These are phyloP conservation scores for Leucosporidium creatinivorum DNA, from an alignment of 768 basidiomycete genomes.

Conservation along the genomic window DNA sequence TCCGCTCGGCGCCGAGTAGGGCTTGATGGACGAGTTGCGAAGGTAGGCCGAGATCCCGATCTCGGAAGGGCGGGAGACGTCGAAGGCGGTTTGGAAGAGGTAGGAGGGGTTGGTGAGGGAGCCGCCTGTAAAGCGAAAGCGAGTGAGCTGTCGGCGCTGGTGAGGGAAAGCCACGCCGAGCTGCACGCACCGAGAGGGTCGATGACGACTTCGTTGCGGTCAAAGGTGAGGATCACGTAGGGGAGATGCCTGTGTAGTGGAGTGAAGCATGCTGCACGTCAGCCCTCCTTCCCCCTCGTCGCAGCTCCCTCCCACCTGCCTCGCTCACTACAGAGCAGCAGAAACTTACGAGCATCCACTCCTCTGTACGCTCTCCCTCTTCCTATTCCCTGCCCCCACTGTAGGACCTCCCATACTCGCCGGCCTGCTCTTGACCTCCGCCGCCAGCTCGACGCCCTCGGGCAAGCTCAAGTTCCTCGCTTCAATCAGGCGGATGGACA, in stretches of 20 bases:
- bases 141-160: not conserved
- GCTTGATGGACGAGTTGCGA: slow-evolving; percentile 57
- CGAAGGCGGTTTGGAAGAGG: slow-evolving; percentile 48
- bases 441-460: slow-evolving; percentile 54
- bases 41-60: slow-evolving; percentile 88
- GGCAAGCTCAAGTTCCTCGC: slow-evolving; percentile 75
- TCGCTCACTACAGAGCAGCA: too few relatives aligned
- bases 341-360: slow-evolving; percentile 75
- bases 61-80: slow-evolving; percentile 89
- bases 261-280: too few relatives aligned
- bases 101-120: not conserved
- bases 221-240: slow-evolving; percentile 70
- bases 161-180: not conserved
- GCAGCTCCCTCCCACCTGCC: not conserved
- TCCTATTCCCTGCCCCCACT: slow-evolving; percentile 56
- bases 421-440: slow-evolving; percentile 58
- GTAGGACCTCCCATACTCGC: slow-evolving; percentile 51
- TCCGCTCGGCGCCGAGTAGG: slow-evolving; percentile 31
- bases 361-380: slow-evolving; percentile 79
- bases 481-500: slow-evolving; percentile 82
- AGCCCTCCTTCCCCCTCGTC: not conserved
- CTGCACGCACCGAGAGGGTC: slow-evolving; percentile 50
- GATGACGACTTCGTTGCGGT: slow-evolving; percentile 82
- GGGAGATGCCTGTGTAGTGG: not conserved
- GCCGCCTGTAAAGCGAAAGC: too few relatives aligned